Percentiles rank a stretch among this genome's conserved stretches.
These are phyloP conservation scores for Austroboletus festivus DNA, from an alignment of 768 basidiomycete genomes.

Conservation along the genomic window DNA sequence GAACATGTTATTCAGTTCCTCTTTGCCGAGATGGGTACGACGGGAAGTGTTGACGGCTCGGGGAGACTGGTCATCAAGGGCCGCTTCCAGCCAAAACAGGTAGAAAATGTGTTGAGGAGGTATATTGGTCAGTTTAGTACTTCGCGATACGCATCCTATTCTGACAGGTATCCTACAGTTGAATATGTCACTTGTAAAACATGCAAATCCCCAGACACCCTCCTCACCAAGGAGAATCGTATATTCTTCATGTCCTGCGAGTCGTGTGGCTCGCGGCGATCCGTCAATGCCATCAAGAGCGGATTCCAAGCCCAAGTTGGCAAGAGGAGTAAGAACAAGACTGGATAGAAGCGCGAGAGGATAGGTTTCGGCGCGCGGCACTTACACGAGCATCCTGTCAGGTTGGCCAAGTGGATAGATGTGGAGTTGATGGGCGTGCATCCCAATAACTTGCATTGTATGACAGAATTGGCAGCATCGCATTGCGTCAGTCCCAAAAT, in stretches of 20 bases:
- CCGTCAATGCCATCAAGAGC: constrained; percentile 96
- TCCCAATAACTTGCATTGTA: constrained; percentile 9
- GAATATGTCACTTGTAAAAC: constrained; percentile 99
- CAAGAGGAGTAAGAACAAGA: constrained; percentile 80
- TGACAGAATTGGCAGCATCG: constrained; percentile 7
- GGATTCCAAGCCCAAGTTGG: constrained; percentile 97
- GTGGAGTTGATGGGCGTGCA: background rate
- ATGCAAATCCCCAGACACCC: constrained; percentile 97
- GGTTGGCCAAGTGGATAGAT: constrained; percentile 2
- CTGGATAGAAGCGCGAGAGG: constrained; percentile 47
- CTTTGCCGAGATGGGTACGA: constrained; percentile 98
- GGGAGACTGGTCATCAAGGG: constrained; percentile 95
- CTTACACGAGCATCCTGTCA: background rate
- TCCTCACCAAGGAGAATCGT: constrained; percentile 95
- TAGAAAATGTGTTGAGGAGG: constrained; percentile 92
- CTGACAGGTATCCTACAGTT: constrained; percentile 44
- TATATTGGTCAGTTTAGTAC: constrained; percentile 76
- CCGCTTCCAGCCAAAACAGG: constrained; percentile 96
- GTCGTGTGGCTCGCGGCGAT: constrained; percentile 85
- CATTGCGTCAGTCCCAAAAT: constrained; percentile 23
- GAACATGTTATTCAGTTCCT: constrained; percentile 98
- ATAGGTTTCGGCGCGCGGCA: constrained; percentile 1
- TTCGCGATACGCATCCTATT: background rate
- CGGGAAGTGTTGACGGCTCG: constrained; percentile 89
- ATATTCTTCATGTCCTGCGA: constrained; percentile 98